Evolutionary conservation across 352 stramenopile species (phyloP).

Genomic region (Pythium dissimile): DNA sequence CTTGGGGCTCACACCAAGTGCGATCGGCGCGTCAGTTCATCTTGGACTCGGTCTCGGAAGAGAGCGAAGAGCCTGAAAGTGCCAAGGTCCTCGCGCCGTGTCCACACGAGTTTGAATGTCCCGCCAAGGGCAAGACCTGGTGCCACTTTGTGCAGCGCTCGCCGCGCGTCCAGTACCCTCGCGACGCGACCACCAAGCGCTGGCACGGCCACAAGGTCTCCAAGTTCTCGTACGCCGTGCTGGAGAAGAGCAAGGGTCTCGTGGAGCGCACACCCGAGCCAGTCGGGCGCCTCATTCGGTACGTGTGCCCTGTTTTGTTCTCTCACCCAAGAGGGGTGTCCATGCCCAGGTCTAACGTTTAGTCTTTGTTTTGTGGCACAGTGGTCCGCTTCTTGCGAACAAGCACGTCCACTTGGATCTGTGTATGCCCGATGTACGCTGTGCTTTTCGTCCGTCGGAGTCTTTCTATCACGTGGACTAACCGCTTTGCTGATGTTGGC

Average conservation of each 20-base stretch:
- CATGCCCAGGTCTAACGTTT: not conserved
- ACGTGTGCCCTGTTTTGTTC: not conserved
- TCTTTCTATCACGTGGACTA: too few species aligned
- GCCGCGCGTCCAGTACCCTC: constrained; percentile 65
- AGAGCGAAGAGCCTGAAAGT: constrained; percentile 18
- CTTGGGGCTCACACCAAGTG: constrained; percentile 80
- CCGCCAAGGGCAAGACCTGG: constrained; percentile 67
- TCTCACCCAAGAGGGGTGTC: too few species aligned
- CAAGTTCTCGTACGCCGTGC: constrained; percentile 85
- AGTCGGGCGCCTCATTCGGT: constrained; percentile 63
- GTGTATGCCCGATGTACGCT: constrained; percentile 71
- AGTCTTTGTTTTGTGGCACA: constrained; percentile 8
- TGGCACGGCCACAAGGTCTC: constrained; percentile 82
- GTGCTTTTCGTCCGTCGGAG: not conserved
- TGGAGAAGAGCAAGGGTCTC: constrained; percentile 59
- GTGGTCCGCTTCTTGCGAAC: constrained; percentile 63
- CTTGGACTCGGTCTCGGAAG: constrained; percentile 58
- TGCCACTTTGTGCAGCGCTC: constrained; percentile 86
- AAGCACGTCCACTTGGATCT: constrained; percentile 81
- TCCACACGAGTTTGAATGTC: constrained; percentile 73
- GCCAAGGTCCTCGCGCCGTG: constrained; percentile 69
- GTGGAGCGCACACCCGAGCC: constrained; percentile 26
- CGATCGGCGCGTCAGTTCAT: constrained; percentile 85
- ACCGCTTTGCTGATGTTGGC: not conserved
- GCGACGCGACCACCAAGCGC: constrained; percentile 70